Conservation (phyloP, 257 asterid species). For the Verbena officinalis region DNA sequence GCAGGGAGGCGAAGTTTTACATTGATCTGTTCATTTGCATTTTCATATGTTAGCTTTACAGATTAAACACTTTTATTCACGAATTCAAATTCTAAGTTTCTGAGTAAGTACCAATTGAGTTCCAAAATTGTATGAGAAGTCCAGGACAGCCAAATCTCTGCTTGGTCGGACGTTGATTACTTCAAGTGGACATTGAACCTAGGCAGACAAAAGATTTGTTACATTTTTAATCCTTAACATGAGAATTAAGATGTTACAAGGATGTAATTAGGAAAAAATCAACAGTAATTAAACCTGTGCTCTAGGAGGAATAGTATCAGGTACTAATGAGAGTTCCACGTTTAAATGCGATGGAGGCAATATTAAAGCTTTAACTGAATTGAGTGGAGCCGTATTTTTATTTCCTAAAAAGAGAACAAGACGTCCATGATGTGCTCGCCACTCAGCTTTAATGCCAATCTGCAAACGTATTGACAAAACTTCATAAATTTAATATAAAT, state of each 20-base stretch:
- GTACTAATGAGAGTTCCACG: slow-evolving; percentile 69
- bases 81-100: background rate
- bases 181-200: slow-evolving; percentile 90
- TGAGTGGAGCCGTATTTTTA: slow-evolving; percentile 67
- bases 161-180: slow-evolving; percentile 71
- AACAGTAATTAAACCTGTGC: slow-evolving; percentile 58
- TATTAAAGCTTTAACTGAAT: slow-evolving; percentile 66
- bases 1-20: slow-evolving; percentile 85
- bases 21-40: slow-evolving; percentile 52
- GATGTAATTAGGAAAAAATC: slow-evolving; percentile 16
- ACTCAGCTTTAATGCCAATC: slow-evolving; percentile 85
- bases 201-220: slow-evolving; percentile 28
- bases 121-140: slow-evolving; percentile 67
- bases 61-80: background rate
- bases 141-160: slow-evolving; percentile 83
- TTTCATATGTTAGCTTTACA: slow-evolving; percentile 18
- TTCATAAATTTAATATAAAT: slow-evolving; percentile 12
- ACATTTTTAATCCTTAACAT: slow-evolving; percentile 9
- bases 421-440: slow-evolving; percentile 79
- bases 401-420: slow-evolving; percentile 81
- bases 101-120: slow-evolving; percentile 45
- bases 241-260: background rate
- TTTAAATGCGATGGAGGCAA: slow-evolving; percentile 71
- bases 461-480: slow-evolving; percentile 32
- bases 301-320: slow-evolving; percentile 86